Percentiles rank a stretch among this genome's conserved stretches.
Evolutionary conservation across 2,329 filamentous ascomycete species (phyloP).

Genomic region (Falciphora oryzae): DNA sequence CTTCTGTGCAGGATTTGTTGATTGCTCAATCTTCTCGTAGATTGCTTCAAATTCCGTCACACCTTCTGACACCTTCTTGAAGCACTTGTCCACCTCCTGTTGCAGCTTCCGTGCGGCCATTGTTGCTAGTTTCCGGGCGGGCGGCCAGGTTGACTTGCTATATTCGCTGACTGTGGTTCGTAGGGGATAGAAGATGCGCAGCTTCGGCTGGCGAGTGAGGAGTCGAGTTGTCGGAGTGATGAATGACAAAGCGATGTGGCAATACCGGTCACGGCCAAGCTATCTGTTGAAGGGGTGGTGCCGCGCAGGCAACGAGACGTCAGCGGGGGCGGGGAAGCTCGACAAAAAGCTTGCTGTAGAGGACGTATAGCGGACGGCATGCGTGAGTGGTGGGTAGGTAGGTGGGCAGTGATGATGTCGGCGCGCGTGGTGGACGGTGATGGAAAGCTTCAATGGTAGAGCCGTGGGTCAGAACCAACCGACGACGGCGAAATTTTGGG

Average conservation of each 20-base stretch:
- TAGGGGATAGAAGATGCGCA: neutral
- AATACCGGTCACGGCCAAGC: neutral
- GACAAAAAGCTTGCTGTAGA: neutral
- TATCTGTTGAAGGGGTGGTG: neutral
- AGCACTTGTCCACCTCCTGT: conserved; percentile 98
- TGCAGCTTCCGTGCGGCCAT: conserved; percentile 97
- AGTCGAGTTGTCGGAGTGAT: neutral
- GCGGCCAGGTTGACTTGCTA: neutral
- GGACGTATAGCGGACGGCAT: neutral
- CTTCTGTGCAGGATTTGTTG: conserved; percentile 89
- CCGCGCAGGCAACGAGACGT: neutral
- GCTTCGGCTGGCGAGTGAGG: neutral
- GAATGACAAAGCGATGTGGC: neutral
- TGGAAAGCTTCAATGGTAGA: neutral
- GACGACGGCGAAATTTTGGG: neutral
- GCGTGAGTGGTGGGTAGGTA: neutral
- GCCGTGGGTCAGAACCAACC: neutral
- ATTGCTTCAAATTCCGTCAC: conserved; percentile 89
- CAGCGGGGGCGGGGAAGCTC: neutral
- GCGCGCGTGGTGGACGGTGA: neutral
- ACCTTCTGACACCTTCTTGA: conserved; percentile 96
- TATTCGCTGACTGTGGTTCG: neutral
- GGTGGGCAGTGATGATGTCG: neutral
- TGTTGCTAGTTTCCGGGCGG: conserved; percentile 27
- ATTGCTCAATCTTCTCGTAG: conserved; percentile 95